Percentiles rank a stretch among this genome's conserved stretches.
Conservation (phyloP, 23 red algal species). For the Gracilaria vermiculophylla region DNA sequence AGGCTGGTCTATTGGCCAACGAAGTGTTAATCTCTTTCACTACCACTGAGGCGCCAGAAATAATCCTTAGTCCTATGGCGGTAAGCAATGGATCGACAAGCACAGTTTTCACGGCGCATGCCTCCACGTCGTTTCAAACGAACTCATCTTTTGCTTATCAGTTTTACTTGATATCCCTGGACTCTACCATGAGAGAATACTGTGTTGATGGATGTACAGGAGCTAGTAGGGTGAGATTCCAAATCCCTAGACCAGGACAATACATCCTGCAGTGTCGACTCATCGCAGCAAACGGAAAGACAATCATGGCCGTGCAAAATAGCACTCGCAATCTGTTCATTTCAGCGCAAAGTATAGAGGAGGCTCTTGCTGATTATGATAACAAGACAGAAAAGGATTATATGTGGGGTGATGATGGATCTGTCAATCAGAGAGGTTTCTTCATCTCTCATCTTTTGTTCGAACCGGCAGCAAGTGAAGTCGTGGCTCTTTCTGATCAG, state of each 20-base stretch:
- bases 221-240: slow-evolving; percentile 31
- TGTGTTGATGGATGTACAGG: slow-evolving; percentile 68
- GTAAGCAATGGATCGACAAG: slow-evolving; percentile 11
- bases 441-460: slow-evolving; percentile 35
- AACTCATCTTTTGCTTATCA: slow-evolving; percentile 41
- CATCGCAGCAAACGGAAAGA: slow-evolving; percentile 49
- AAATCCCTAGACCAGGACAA: slow-evolving; percentile 17
- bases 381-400: slow-evolving; percentile 33
- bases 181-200: slow-evolving; percentile 26
- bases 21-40: slow-evolving; percentile 27
- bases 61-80: slow-evolving; percentile 19
- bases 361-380: slow-evolving; percentile 16
- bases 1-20: slow-evolving; percentile 4
- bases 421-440: slow-evolving; percentile 60
- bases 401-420: slow-evolving; percentile 45
- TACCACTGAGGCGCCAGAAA: slow-evolving; percentile 32
- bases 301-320: slow-evolving; percentile 31
- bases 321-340: slow-evolving; percentile 23
- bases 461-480: not conserved
- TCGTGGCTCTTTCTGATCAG: slow-evolving; percentile 25
- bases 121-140: slow-evolving; percentile 15
- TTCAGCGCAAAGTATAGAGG: not conserved
- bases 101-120: slow-evolving; percentile 43
- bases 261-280: slow-evolving; percentile 51
- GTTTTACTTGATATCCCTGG: slow-evolving; percentile 46